Evolutionary conservation across 2,329 filamentous ascomycete species (phyloP), one percentile per base, ranked within the genome.

Genomic region (Claviceps capensis): DNA sequence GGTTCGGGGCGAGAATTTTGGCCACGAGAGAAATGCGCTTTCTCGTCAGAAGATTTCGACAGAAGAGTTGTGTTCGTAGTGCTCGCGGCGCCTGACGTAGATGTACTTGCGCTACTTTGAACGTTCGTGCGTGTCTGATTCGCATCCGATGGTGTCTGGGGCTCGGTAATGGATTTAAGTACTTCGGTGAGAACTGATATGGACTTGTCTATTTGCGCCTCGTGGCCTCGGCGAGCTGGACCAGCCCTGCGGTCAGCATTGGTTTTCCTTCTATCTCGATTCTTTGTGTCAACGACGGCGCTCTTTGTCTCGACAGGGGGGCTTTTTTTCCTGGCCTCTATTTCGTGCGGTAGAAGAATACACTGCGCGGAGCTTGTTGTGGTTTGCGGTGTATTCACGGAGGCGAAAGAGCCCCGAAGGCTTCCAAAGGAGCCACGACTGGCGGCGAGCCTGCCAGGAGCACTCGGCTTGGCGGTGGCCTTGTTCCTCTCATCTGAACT

Each of bases 301-400:
- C 38, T 16, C 34, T 38, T 47, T 19, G 40, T 17, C 40, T 40
- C n/a, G 3, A 9, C 9, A 16, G n/a, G 17, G 4, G 47, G n/a
- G 14, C 19, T 42, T 19, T 47, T 51, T 9, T 44, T 53, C 36
- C 48, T 49, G 38, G 69, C 69, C 40, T 63, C 63, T n/a, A 57
- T 48, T 52, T 71, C 69, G 46, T 71, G 69, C 2, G 69, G 69
- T 5, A 71, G 62, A 40, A 71, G 58, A 2, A 58, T 59, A 36
- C 60, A 57, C 4, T 51, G 45, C 3, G 49, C 19, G 13, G 45
- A 37, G 53, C 44, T 30, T 47, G 47, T 6, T 17, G 22, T 47
- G 16, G 55, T 47, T 22, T 43, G 51, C 19, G 37, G n/a, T 23
- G 45, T 34, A n/a, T 45, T 50, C 30, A 30, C 4, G 37, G 54